These are phyloP conservation scores for Shiraia sp. DNA, from an alignment of 2,329 filamentous ascomycete species.

Conservation along the genomic window DNA sequence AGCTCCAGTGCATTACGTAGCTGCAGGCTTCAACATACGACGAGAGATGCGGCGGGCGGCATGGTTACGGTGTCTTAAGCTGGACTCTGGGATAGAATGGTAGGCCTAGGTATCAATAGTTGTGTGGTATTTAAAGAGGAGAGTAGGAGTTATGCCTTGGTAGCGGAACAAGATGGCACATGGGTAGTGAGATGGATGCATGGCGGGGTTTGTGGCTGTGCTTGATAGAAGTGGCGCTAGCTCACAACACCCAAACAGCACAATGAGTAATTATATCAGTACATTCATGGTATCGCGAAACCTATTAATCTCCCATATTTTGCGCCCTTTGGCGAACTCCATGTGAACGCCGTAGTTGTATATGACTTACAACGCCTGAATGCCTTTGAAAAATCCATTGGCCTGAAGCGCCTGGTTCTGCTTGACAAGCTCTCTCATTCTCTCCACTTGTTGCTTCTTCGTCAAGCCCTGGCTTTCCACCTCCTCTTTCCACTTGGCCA, in stretches of 20 bases:
- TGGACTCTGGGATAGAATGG: background rate
- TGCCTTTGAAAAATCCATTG: constrained; percentile 69
- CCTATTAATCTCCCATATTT: too few species aligned
- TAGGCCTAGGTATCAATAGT: background rate
- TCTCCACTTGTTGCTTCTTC: constrained; percentile 71
- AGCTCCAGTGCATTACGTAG: background rate
- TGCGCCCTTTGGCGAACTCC: background rate
- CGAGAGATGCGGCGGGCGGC: constrained; percentile 31
- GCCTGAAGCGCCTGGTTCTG: constrained; percentile 66
- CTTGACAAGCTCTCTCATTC: constrained; percentile 78
- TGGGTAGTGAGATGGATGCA: background rate
- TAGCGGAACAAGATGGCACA: background rate
- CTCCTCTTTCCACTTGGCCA: constrained; percentile 81
- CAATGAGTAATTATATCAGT: background rate
- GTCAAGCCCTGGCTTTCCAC: constrained; percentile 62
- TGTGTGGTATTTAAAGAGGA: background rate
- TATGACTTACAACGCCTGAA: constrained; percentile 50
- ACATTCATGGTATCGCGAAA: constrained; percentile 3
- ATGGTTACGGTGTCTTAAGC: constrained; percentile 11
- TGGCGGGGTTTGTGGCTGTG: constrained; percentile 7
- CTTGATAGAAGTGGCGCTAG: background rate
- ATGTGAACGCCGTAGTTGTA: background rate
- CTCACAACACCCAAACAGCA: background rate
- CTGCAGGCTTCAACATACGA: constrained; percentile 20
- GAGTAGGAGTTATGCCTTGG: background rate